Evolutionary conservation across 2,329 filamentous ascomycete genomes (phyloP).

Genomic region (Magnaporthiopsis poae): DNA sequence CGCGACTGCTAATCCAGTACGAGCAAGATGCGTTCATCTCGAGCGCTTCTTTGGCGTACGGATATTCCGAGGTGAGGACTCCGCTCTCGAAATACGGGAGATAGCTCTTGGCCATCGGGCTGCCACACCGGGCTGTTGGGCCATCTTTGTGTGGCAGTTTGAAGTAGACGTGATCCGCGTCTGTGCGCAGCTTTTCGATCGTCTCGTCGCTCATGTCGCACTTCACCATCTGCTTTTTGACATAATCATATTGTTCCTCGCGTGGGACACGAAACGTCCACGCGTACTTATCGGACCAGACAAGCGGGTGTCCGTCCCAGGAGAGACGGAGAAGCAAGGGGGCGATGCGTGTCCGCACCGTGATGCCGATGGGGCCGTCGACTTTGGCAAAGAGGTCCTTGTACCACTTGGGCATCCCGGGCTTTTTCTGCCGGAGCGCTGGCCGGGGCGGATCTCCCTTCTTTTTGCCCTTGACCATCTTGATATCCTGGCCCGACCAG

Average conservation of each 20-base stretch:
- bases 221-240: slow-evolving; percentile 58
- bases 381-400: slow-evolving; percentile 73
- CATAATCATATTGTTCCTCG: slow-evolving; percentile 54
- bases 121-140: slow-evolving; percentile 70
- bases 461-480: slow-evolving; percentile 83
- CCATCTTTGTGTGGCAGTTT: slow-evolving; percentile 97
- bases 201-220: slow-evolving; percentile 72
- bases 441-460: slow-evolving; percentile 71
- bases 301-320: slow-evolving; percentile 81
- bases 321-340: slow-evolving; percentile 72
- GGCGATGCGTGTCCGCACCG: slow-evolving; percentile 78
- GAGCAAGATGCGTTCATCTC: slow-evolving; percentile 99
- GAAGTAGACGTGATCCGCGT: slow-evolving; percentile 62
- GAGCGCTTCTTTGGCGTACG: slow-evolving; percentile 85
- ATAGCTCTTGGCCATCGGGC: slow-evolving; percentile 85
- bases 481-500: slow-evolving; percentile 88
- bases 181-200: slow-evolving; percentile 54
- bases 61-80: slow-evolving; percentile 73
- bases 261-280: slow-evolving; percentile 79
- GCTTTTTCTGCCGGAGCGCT: slow-evolving; percentile 77
- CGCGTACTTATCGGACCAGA: slow-evolving; percentile 87
- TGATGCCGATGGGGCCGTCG: slow-evolving; percentile 61
- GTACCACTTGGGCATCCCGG: slow-evolving; percentile 93
- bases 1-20: slow-evolving; percentile 95
- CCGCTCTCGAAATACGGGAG: slow-evolving; percentile 84